Evolutionary conservation across 2,329 filamentous ascomycete species (phyloP), one percentile per base, ranked within the genome.

Genomic region (Fusarium devonianum): DNA sequence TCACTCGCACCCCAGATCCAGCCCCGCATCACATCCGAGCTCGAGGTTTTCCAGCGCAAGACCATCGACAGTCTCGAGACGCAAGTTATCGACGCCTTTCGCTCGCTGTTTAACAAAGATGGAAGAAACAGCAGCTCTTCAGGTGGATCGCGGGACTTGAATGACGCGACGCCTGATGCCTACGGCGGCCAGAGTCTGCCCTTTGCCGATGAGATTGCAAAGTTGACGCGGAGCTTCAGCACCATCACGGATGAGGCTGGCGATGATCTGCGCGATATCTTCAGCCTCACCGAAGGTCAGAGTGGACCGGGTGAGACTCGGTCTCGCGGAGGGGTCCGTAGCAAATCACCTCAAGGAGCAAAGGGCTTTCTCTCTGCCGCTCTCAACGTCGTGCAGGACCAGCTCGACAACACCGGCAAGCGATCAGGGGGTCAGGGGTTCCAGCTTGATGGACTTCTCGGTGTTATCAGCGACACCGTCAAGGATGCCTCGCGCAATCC

Each of bases 1-100:
- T 76, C 74, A 1, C 73, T 77, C 4, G 73, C 72, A 2, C 75
- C 75, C 5, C 72, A 77, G 57, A 76, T 77, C 43, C 73, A 76
- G 53, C 74, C 75, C 62, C 74, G 73, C 70, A 75, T 78, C 64
- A 66, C 73, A 11, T 49, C 68, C 11, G 75, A 78, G 66, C 69
- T 77, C 36, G 73, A 77, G 38, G 51, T 61, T 5, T 77, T 77
- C 53, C 75, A 77, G 55, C 62, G 67, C 39, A 75, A 74, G 62
- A 77, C 75, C 51, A 75, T 78, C 61, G 75, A 77, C 60, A 71
- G 65, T 13, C 58, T 78, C n/a, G 75, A 78, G 53, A 62, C 64
- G n/a, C 71, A 77, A 54, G 70, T 77, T 50, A 53, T 77, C 49
- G 70, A 75, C 29, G 75, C 75, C 45, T 78, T 78, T 38, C 73